Conservation (phyloP, 1,139 yeast genomes). For the Candida sanyaensis region DNA sequence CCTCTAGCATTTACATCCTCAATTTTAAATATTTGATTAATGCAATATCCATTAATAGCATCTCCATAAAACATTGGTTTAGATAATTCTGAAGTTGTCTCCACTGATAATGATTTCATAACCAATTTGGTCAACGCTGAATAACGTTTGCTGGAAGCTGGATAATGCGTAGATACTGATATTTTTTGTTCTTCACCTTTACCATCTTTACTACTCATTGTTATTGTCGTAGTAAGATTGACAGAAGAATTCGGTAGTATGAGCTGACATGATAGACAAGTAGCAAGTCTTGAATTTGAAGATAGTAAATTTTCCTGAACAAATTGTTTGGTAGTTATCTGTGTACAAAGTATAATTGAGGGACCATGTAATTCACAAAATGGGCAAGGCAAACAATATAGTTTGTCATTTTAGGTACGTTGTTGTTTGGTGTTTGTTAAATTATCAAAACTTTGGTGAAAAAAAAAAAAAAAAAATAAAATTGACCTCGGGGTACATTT, state of each 20-base stretch:
- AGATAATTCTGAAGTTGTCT: conserved; percentile 64
- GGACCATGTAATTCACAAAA: conserved; percentile 89
- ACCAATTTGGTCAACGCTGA: conserved; percentile 60
- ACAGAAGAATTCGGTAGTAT: conserved; percentile 43
- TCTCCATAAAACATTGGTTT: conserved; percentile 77
- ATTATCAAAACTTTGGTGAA: not conserved
- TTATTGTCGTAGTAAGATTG: conserved; percentile 26
- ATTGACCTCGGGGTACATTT: no score
- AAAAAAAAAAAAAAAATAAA: not conserved
- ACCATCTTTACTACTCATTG: conserved; percentile 11
- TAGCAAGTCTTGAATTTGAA: conserved; percentile 36
- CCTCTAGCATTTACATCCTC: conserved; percentile 76
- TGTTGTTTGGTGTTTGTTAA: not conserved
- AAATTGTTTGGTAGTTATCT: conserved; percentile 23
- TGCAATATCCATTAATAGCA: conserved; percentile 63
- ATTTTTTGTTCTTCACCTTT: conserved; percentile 15
- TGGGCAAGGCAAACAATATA: conserved; percentile 66
- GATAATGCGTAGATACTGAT: conserved; percentile 61
- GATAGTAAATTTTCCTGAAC: conserved; percentile 20
- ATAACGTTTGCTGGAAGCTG: conserved; percentile 53
- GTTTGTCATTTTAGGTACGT: conserved; percentile 19
- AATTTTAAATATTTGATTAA: conserved; percentile 66
- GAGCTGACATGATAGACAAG: conserved; percentile 60
- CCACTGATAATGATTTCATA: conserved; percentile 70
- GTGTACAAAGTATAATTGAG: conserved; percentile 72